Base-by-base conservation (phyloP, 495 filamentous ascomycete species). In the Neurospora sp. region DNA sequence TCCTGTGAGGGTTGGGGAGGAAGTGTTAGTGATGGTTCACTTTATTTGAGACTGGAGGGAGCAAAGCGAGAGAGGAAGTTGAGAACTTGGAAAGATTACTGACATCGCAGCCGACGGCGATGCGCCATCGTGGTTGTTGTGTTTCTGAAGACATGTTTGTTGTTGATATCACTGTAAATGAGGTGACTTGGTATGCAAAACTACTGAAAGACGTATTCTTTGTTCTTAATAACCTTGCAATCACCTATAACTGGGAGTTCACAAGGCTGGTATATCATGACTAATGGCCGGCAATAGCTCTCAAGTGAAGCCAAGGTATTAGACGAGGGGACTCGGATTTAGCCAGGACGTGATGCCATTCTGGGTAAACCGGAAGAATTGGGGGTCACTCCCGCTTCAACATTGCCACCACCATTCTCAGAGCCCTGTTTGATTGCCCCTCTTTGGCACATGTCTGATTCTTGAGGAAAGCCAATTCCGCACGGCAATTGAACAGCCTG, bases 51-150 rank as follows among this genome's bases (percentile, higher is more conserved):
- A 8, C 7, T 44, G 8, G 23, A 71, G 59, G 35, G 7, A 9
- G 2, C 7, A 44, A 1, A 44, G 42, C 3, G 42, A n/a, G 2
- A 44, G 41, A 44, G 31, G 31, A 31, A 31, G 37, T 31, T 39
- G 69, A 70, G 20, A 73, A 71, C 5, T n/a, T 44, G 71, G 35
- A 72, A 71, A 76, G 80, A 66, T 69, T 78, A 82, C 84, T 76
- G 23, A 85, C 84, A 80, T 86, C 84, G 75, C 82, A 82, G 69
- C 83, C 84, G 71, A 86, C 76, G 39, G 82, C 84, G 39, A 86
- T 85, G 72, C 77, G 83, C 84, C 84, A 86, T 74, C 80, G 18
- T 76, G 37, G 70, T 35, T 69, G 73, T 71, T 54, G 72, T 35
- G 42, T 10, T 72, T 69, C 41, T 72, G 71, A 9, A 62, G 73